Percentiles rank a stretch among this genome's conserved stretches.
Conservation (phyloP, 306 rosid genomes). For the Inga oerstediana region DNA sequence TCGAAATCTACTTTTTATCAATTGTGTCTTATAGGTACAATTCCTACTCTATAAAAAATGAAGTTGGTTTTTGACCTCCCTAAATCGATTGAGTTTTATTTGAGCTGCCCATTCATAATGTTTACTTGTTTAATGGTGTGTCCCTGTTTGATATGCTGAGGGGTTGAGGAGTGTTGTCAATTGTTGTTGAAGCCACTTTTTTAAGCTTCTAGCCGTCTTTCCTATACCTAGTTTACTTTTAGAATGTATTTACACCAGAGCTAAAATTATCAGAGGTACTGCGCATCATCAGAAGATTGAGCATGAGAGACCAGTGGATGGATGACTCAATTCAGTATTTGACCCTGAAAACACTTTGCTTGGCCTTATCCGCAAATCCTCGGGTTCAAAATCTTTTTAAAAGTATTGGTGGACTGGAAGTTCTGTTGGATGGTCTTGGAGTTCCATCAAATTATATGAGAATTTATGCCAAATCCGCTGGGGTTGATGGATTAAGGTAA, state of each 20-base stretch:
- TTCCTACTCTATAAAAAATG: neutral
- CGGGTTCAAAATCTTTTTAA: constrained; percentile 95
- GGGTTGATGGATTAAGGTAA: constrained; percentile 67
- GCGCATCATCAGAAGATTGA: constrained; percentile 83
- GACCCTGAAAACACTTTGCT: constrained; percentile 76
- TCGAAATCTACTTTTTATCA: neutral
- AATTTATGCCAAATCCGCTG: constrained; percentile 45
- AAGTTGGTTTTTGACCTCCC: neutral
- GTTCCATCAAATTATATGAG: constrained; percentile 67
- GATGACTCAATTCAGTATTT: constrained; percentile 75
- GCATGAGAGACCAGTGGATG: constrained; percentile 81
- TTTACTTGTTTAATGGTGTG: neutral
- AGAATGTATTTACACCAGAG: constrained; percentile 30
- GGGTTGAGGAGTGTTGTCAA: neutral
- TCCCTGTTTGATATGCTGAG: neutral
- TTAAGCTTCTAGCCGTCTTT: neutral
- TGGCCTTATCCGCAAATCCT: constrained; percentile 77
- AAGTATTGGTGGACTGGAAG: constrained; percentile 99
- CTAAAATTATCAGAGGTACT: constrained; percentile 67
- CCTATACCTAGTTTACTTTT: constrained; percentile 1
- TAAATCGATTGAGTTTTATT: constrained; percentile 6
- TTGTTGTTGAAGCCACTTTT: constrained; percentile 6
- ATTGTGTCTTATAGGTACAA: constrained; percentile 4
- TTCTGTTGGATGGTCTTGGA: constrained; percentile 96
- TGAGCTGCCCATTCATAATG: constrained; percentile 1